phyloP scores from a whole-genome alignment of 352 stramenopile genomes.

The Pythium guiyangense region DNA sequence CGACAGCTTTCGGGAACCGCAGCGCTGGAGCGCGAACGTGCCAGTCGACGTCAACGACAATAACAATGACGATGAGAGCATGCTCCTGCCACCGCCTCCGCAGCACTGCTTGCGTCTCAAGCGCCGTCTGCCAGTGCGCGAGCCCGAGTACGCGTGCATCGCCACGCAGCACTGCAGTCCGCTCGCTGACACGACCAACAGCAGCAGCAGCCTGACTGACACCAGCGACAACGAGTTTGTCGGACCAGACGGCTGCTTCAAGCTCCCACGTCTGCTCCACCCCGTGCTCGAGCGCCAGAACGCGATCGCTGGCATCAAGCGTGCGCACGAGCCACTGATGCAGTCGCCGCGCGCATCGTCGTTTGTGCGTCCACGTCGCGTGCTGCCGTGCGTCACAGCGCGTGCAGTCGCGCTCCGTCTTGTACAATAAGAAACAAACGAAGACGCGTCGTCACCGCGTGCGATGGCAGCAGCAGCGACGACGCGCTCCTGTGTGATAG shows the following conservation, averaged over 20 bases:
- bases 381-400: slow-evolving; percentile 4
- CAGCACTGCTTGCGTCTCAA: too few relatives aligned
- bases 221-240: slow-evolving; percentile 2
- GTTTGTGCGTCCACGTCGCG: background rate
- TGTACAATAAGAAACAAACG: slow-evolving; percentile 10
- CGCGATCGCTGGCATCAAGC: slow-evolving; percentile 5
- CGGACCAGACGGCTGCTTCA: slow-evolving; percentile 4
- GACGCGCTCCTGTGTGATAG: background rate
- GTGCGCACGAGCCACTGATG: background rate
- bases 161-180: background rate
- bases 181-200: background rate
- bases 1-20: background rate
- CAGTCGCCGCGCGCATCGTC: background rate
- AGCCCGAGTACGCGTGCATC: too few relatives aligned
- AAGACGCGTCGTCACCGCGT: background rate
- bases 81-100: too few relatives aligned
- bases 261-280: slow-evolving; percentile 9
- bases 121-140: too few relatives aligned
- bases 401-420: slow-evolving; percentile 8
- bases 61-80: too few relatives aligned
- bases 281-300: slow-evolving; percentile 8
- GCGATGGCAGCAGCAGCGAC: background rate
- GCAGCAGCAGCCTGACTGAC: background rate
- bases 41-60: background rate
- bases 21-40: too few relatives aligned